A percentile compares a stretch with the other conserved stretches of the same genome.
These are phyloP conservation scores for Cicer cuneatum DNA, from an alignment of 306 rosid species.

Conservation along the genomic window DNA sequence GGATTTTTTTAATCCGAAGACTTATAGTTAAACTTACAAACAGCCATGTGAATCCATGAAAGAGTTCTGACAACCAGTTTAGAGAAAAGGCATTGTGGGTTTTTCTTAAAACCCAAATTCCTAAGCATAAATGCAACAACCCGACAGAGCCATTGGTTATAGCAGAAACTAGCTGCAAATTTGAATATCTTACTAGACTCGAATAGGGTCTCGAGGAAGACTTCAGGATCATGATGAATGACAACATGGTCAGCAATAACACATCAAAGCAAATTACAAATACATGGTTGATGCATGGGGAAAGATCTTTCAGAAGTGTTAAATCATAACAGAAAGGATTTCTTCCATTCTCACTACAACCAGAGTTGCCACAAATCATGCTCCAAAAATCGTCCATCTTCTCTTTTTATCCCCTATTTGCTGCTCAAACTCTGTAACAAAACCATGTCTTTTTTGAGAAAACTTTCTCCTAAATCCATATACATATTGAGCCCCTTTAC, in stretches of 20 bases:
- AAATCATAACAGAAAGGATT: constrained; percentile 41
- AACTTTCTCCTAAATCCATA: not conserved
- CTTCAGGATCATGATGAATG: constrained; percentile 48
- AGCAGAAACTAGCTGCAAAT: constrained; percentile 52
- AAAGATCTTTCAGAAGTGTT: constrained; percentile 50
- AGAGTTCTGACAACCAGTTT: constrained; percentile 51
- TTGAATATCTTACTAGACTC: constrained; percentile 41
- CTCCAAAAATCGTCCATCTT: constrained; percentile 55
- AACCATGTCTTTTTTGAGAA: not conserved
- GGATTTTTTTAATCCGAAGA: constrained; percentile 46
- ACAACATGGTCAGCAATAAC: constrained; percentile 52
- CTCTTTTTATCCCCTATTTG: constrained; percentile 15
- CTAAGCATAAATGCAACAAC: constrained; percentile 52
- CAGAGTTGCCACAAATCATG: constrained; percentile 56
- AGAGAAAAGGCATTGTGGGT: constrained; percentile 54
- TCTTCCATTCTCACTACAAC: constrained; percentile 38
- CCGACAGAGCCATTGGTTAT: constrained; percentile 57
- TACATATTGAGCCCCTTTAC: not conserved
- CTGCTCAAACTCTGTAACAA: constrained; percentile 36
- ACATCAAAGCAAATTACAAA: constrained; percentile 49
- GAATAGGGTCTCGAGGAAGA: constrained; percentile 35
- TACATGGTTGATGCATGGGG: constrained; percentile 58
- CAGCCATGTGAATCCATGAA: constrained; percentile 63
- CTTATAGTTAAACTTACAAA: constrained; percentile 52
- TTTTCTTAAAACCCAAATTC: constrained; percentile 55